Percentiles rank a stretch among this genome's conserved stretches.
Conservation (phyloP, 1,139 yeast species). For the Magnusiomyces tetraspermus region DNA sequence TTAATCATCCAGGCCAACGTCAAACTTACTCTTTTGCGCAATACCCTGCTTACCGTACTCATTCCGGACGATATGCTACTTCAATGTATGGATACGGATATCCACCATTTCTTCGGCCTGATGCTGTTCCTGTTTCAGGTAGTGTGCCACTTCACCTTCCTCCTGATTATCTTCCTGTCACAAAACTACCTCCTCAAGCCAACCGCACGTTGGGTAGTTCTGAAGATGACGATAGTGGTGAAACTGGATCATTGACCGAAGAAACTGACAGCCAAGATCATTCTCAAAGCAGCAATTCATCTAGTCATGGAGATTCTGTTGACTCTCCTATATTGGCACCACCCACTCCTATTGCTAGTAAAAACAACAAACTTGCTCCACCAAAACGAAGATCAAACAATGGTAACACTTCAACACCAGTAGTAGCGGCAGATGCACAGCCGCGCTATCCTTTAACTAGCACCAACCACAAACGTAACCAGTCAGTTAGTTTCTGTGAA, state of each 20-base stretch:
- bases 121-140: background rate
- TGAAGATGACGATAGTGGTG: slow-evolving; percentile 10
- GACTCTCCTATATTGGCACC: too few species aligned
- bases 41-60: background rate
- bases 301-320: too few species aligned
- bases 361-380: too few species aligned
- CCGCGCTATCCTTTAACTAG: too few species aligned
- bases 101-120: background rate
- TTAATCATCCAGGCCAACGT: background rate
- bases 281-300: background rate
- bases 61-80: background rate
- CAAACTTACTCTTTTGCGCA: background rate
- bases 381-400: too few species aligned
- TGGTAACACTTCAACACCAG: background rate
- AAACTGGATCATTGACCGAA: slow-evolving; percentile 4
- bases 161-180: too few species aligned
- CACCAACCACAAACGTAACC: background rate
- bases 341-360: too few species aligned
- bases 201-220: background rate
- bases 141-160: too few species aligned
- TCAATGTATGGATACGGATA: background rate
- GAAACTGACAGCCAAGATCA: slow-evolving; percentile 2
- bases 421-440: too few species aligned
- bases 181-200: background rate
- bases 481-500: background rate